These are phyloP conservation scores for Mucor saturninus DNA, from an alignment of 371 early-diverging fungal genomes.

Conservation along the genomic window DNA sequence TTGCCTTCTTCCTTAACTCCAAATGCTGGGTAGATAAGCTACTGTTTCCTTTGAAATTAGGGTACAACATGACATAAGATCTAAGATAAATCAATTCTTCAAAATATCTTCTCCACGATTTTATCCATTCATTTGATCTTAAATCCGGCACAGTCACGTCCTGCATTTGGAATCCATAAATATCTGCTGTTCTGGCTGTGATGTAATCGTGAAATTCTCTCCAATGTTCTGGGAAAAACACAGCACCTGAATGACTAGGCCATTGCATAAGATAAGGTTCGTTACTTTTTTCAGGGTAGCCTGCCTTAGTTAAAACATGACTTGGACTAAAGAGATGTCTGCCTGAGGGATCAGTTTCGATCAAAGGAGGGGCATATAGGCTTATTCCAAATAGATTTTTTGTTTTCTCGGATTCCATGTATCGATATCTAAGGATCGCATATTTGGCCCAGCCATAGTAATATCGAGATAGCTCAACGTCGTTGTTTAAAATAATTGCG, in stretches of 20 bases:
- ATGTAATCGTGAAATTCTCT: conserved; percentile 70
- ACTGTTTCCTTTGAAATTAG: conserved; percentile 44
- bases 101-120: conserved; percentile 66
- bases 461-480: conserved; percentile 60
- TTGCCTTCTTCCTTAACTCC: conserved; percentile 49
- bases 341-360: conserved; percentile 43
- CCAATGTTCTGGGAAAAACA: conserved; percentile 73
- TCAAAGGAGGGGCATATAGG: conserved; percentile 58
- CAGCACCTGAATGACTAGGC: conserved; percentile 56
- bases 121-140: conserved; percentile 60
- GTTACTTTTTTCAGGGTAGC: not conserved
- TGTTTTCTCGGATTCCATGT: conserved; percentile 31
- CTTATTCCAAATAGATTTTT: conserved; percentile 56
- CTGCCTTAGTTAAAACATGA: not conserved
- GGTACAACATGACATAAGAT: conserved; percentile 66
- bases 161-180: conserved; percentile 10
- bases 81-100: conserved; percentile 68
- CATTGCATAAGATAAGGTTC: conserved; percentile 47
- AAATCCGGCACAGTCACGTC: conserved; percentile 1
- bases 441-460: conserved; percentile 68
- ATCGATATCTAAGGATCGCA: conserved; percentile 59
- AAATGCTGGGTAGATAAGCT: conserved; percentile 33
- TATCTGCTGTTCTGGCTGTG: conserved; percentile 57
- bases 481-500: conserved; percentile 61
- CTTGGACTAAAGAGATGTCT: conserved; percentile 13